Evolutionary conservation across 495 filamentous ascomycete genomes (phyloP), one percentile per base, ranked within the genome.

Genomic region (Umbilicaria muhlenbergii): DNA sequence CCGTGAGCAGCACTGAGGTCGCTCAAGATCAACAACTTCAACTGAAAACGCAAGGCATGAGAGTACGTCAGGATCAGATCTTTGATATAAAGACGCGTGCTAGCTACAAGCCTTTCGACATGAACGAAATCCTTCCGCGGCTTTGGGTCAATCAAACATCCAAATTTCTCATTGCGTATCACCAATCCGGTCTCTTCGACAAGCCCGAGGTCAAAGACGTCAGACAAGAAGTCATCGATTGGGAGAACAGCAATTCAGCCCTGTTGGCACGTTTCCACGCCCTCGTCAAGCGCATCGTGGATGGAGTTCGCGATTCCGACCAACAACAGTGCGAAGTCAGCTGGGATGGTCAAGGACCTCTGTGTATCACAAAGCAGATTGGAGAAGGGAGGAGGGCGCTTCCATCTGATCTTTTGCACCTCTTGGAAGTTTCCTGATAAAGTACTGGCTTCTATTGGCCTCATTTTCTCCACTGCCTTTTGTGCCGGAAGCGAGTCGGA

Each of bases 41-140:
- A 28, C 24, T 28, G 24, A 28, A 28, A 5, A 28, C 24, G 5
- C 24, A 28, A 28, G 24, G 24, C 24, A 28, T 28, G 24, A 5
- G 24, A 10, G 24, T 28, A 28, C 24, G 24, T 28, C 24, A 28
- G 24, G 24, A 28, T 28, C 55, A 62, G 7, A 57, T 81, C 15
- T 75, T 83, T 51, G 79, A 83, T 43, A 59, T 84, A 39, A 83
- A 83, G 49, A 86, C 81, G 1, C 68, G 75, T 8, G 67, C 64
- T 16, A 52, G 33, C 28, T 28, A 31, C 14, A 49, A 48, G 36
- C 45, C 31, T 16, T 28, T 34, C 36, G 36, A 18, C 5, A 19
- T 49, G n/a, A 38, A 24, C 12, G 45, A 48, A 19, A 38, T 44
- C 13, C 36, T 49, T 18, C 46, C 46, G 19, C 46, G 46, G 21